Evolutionary conservation across 1,139 yeast genomes (phyloP).

Genomic region (Pichia sp.): DNA sequence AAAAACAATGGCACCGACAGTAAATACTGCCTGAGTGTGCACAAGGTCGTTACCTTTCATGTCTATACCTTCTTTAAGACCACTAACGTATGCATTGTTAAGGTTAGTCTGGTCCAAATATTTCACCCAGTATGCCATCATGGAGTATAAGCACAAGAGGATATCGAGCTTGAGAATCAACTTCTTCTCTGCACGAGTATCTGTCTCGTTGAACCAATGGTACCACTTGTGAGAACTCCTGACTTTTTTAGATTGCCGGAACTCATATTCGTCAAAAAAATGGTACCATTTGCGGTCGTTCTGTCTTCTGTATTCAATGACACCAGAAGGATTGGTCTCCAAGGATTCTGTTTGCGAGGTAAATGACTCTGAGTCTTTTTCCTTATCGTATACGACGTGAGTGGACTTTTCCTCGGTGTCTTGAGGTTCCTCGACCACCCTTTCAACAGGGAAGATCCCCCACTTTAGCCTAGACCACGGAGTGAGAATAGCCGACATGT

Average conservation of each 20-base stretch:
- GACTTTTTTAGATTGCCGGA: constrained; percentile 16
- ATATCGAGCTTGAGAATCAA: constrained; percentile 61
- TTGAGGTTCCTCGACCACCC: constrained; percentile 7
- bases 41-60: constrained; percentile 67
- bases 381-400: not conserved
- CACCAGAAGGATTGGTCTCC: constrained; percentile 36
- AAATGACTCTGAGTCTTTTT: not conserved
- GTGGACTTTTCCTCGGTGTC: constrained; percentile 28
- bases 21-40: constrained; percentile 55
- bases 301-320: constrained; percentile 56
- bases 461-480: constrained; percentile 15
- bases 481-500: constrained; percentile 2
- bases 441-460: constrained; percentile 17
- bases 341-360: constrained; percentile 38
- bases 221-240: constrained; percentile 15
- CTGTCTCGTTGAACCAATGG: constrained; percentile 21
- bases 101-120: constrained; percentile 59
- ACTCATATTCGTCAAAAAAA: constrained; percentile 33
- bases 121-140: constrained; percentile 68
- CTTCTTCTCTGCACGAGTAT: constrained; percentile 35
- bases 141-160: constrained; percentile 51
- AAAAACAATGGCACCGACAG: constrained; percentile 52
- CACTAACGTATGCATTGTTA: constrained; percentile 67
- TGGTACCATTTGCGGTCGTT: constrained; percentile 53
- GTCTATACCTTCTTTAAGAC: constrained; percentile 53